These are phyloP conservation scores for Marasmius tenuissimus DNA, from an alignment of 1,284 basidiomycete species.

Conservation along the genomic window DNA sequence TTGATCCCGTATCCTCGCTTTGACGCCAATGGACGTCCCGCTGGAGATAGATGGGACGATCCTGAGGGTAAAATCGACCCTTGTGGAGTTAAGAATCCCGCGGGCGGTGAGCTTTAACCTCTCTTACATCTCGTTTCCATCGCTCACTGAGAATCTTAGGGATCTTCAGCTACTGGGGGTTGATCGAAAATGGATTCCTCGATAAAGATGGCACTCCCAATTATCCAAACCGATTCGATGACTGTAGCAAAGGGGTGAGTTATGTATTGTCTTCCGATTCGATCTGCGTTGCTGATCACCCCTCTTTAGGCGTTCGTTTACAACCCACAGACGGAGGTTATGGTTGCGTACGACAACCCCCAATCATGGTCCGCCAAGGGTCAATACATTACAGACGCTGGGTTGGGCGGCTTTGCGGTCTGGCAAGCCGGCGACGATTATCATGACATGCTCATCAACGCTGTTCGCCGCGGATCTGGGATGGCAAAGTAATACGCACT, in stretches of 20 bases:
- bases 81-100: conserved; percentile 38
- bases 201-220: conserved; percentile 39
- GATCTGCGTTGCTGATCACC: neutral
- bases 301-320: conserved; percentile 63
- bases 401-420: conserved; percentile 54
- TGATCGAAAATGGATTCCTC: conserved; percentile 45
- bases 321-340: conserved; percentile 44
- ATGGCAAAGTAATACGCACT: conserved; percentile 15
- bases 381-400: conserved; percentile 42
- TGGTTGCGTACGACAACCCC: conserved; percentile 64
- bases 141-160: conserved; percentile 43
- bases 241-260: conserved; percentile 56
- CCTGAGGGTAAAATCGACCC: conserved; percentile 34
- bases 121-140: conserved; percentile 23
- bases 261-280: neutral
- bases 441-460: conserved; percentile 47
- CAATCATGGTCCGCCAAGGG: conserved; percentile 59
- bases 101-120: conserved; percentile 9
- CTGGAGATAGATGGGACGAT: conserved; percentile 55
- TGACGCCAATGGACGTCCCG: conserved; percentile 42
- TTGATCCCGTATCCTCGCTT: conserved; percentile 54
- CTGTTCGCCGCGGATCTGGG: conserved; percentile 43
- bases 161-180: conserved; percentile 47
- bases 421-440: conserved; percentile 61
- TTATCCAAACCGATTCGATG: conserved; percentile 40